Evolutionary conservation across 2,329 filamentous ascomycete genomes (phyloP).

Genomic region (Penicillium sp.): DNA sequence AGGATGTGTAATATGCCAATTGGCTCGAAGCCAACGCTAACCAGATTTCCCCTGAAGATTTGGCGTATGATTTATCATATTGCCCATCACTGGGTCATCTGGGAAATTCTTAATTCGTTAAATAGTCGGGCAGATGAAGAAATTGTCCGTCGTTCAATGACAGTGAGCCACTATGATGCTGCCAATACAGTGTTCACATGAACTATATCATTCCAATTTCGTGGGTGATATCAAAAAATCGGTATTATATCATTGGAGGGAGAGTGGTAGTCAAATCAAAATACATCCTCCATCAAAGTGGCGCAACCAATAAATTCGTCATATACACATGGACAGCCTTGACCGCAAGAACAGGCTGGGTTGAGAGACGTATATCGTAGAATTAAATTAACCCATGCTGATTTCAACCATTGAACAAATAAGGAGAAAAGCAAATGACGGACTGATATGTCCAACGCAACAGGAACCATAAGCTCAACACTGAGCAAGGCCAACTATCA

Average conservation of each 20-base stretch:
- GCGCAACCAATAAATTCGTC: neutral
- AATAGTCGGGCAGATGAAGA: too few relatives aligned
- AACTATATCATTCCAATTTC: too few relatives aligned
- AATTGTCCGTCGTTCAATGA: too few relatives aligned
- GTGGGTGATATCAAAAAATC: too few relatives aligned
- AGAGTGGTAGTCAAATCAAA: neutral
- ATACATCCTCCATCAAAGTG: neutral
- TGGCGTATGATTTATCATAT: neutral
- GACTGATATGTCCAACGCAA: constrained; percentile 6
- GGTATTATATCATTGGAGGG: neutral
- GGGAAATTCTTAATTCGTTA: too few relatives aligned
- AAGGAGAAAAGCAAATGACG: neutral
- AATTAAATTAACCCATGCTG: constrained; percentile 3
- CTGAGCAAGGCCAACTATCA: neutral
- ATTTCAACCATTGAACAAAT: constrained; percentile 1
- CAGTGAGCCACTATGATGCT: too few relatives aligned
- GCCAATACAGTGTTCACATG: too few relatives aligned
- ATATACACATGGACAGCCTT: neutral
- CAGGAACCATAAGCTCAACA: constrained; percentile 2
- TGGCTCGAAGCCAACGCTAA: too few relatives aligned
- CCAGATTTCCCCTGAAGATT: neutral
- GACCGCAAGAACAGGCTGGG: neutral
- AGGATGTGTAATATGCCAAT: too few relatives aligned
- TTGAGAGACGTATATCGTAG: constrained; percentile 5
- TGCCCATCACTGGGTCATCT: neutral